A percentile compares a stretch with the other conserved stretches of the same genome.
Evolutionary conservation across 148 eudicot species (phyloP).

Genomic region (Vaccinium macrocarpon): DNA sequence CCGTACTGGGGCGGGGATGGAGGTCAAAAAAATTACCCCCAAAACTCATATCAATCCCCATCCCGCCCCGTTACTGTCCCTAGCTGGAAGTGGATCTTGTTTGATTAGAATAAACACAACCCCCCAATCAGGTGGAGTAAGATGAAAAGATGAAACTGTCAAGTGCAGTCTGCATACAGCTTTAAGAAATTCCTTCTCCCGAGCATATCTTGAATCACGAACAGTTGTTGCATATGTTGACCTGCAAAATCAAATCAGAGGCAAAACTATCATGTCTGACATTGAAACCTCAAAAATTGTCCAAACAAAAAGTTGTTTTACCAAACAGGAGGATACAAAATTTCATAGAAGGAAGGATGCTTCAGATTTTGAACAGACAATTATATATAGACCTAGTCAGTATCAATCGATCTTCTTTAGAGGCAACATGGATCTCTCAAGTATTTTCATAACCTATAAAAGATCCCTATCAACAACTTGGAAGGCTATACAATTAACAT

Average conservation of each 20-base stretch:
- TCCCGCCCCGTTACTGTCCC: too few species aligned
- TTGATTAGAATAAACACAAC: neutral
- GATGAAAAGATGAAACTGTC: neutral
- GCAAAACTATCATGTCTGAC: neutral
- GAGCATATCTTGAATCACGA: constrained; percentile 83
- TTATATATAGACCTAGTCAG: too few species aligned
- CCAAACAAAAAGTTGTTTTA: constrained; percentile 3
- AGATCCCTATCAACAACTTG: neutral
- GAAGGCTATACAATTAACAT: neutral
- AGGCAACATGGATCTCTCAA: neutral
- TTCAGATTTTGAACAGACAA: neutral
- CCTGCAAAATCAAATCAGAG: constrained; percentile 37
- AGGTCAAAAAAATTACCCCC: too few species aligned
- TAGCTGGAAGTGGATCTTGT: neutral
- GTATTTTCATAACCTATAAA: neutral
- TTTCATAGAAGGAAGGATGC: neutral
- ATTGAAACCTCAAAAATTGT: neutral
- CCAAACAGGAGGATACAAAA: neutral
- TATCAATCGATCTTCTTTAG: too few species aligned
- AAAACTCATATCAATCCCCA: too few species aligned
- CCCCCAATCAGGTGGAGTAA: neutral
- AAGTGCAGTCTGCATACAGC: constrained; percentile 54
- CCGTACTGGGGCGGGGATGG: too few species aligned
- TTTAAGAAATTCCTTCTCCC: constrained; percentile 91
- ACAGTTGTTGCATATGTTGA: constrained; percentile 91